These are phyloP conservation scores for Geotrichum macrosporum DNA, from an alignment of 1,139 yeast species.

Conservation along the genomic window DNA sequence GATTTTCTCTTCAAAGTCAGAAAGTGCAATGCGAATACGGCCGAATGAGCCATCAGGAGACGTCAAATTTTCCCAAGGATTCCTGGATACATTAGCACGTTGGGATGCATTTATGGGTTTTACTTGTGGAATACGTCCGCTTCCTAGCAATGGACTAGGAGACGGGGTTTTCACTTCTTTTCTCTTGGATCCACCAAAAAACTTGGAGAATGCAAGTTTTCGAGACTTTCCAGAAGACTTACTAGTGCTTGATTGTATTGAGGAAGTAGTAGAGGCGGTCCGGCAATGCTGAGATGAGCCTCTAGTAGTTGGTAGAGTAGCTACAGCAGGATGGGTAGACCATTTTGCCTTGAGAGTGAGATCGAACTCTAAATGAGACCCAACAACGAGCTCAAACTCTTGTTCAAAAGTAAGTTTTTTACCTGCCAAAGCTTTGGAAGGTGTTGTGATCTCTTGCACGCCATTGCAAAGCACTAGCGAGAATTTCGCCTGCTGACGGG, in stretches of 20 bases:
- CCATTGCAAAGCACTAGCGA: slow-evolving; percentile 89
- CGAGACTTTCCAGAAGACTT: slow-evolving; percentile 11
- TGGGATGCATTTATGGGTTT: neutral
- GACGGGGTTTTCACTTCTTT: no score
- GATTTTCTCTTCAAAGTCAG: slow-evolving; percentile 52
- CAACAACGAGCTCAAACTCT: slow-evolving; percentile 80
- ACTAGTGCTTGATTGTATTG: neutral
- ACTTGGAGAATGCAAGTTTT: slow-evolving; percentile 14
- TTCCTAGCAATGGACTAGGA: no score
- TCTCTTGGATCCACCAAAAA: slow-evolving; percentile 29
- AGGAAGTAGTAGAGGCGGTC: slow-evolving; percentile 4
- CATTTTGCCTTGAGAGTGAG: slow-evolving; percentile 64
- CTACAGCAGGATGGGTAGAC: slow-evolving; percentile 36
- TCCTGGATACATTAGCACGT: slow-evolving; percentile 1
- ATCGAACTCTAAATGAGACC: slow-evolving; percentile 60
- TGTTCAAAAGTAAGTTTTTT: slow-evolving; percentile 53
- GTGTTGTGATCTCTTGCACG: slow-evolving; percentile 76
- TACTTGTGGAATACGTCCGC: no score
- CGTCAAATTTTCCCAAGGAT: slow-evolving; percentile 14
- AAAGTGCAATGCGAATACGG: slow-evolving; percentile 61
- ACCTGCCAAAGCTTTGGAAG: slow-evolving; percentile 50
- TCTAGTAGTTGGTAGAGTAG: no score
- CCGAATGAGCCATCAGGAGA: slow-evolving; percentile 91
- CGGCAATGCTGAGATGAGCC: slow-evolving; percentile 3
- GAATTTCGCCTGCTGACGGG: slow-evolving; percentile 58